Base-by-base conservation (phyloP, 495 filamentous ascomycete genomes). In the Chaetomidium leptoderma region DNA sequence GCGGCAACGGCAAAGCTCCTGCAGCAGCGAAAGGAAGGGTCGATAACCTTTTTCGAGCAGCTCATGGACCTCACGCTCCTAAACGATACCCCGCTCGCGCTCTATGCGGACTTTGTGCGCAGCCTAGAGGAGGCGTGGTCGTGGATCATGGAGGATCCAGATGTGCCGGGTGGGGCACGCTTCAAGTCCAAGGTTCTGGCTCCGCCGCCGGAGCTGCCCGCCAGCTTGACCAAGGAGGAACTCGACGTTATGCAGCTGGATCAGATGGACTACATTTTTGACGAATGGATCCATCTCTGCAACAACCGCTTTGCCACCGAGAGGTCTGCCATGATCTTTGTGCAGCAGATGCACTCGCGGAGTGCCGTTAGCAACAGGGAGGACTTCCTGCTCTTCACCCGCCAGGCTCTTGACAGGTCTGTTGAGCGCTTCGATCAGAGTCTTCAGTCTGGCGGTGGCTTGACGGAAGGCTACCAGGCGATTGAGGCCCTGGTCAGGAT, bases 221-320 rank as follows among this genome's bases (percentile, higher is more conserved):
- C 64, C 27, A 51, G 47, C 26, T 14, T 67, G 32, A 57, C 57
- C 13, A 57, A 60, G 32, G 62, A 65, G 11, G 65, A 66, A 40
- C 47, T 62, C 29, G 55, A 27, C 13, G 33, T 53, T 1, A 68
- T 71, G 21, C 84, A 84, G 63, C 81, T 83, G 43, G 87, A 92
- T 51, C 92, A 96, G 62, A 83, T 96, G 73, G 88, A 95, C 63
- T 97, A 97, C 66, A 80, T 95, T 40, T 96, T 99, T 68, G 88
- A 86, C 10, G 93, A 97, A 69, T 99, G 93, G 93, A 81, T 91
- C 55, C 83, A 86, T 37, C 80, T 97, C 16, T 91, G 84, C 75
- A 83, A 87, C 70, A 86, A 88, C 47, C 78, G 81, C 10, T 80
- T 83, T 59, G 83, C 85, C 0, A 83, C 83, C 11, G 87, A 91